Base-by-base conservation (phyloP, 2,329 filamentous ascomycete genomes). In the Colletotrichum acutatum region DNA sequence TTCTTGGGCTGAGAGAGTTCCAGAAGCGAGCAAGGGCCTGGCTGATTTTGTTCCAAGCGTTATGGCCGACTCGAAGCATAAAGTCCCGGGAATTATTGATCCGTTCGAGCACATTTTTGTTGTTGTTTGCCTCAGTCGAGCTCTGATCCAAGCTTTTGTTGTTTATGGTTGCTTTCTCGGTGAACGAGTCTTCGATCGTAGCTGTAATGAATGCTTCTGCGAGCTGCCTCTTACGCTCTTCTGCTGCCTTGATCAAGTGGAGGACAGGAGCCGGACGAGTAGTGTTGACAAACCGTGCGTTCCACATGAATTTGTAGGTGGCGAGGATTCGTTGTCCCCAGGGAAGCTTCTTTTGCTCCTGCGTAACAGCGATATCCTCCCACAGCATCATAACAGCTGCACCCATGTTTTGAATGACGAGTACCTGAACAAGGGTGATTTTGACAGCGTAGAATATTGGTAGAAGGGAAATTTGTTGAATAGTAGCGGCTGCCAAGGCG, bases 251-350 rank as follows among this genome's bases (percentile, higher is more conserved):
- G 1, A 65, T 6, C 46, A 73, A 28, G n/a, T 66, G 68, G 22
- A 56, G 71, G 5, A 73, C 34, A 5, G 71, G 71, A 8, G 71
- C 71, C 5, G 57, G 66, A 5, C 68, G 68, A 26, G 42, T 8
- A 7, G 71, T 73, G 4, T 56, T 46, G 61, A 73, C 56, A 24
- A 65, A 73, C 1, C 71, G 60, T 4, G 53, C 62, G 26, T 73
- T 73, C 66, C 66, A 73, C 56, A 57, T 26, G 14, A 61, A 28
- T 49, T 73, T 73, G 24, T 73, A 73, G 0, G 61, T 73, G 4
- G 46, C 60, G 16, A 60, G 19, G 7, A 49, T 28, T 4, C 68
- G 66, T 5, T 14, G 14, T 5, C n/a, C 19, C 71, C 71, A 71
- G 0, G 59, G 30, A 16, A 69, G 59, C n/a, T 4, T 42, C 59